Percentiles rank a stretch among this genome's conserved stretches.
Conservation (phyloP, 2,329 filamentous ascomycete genomes). For the Epichloe gansuensis region DNA sequence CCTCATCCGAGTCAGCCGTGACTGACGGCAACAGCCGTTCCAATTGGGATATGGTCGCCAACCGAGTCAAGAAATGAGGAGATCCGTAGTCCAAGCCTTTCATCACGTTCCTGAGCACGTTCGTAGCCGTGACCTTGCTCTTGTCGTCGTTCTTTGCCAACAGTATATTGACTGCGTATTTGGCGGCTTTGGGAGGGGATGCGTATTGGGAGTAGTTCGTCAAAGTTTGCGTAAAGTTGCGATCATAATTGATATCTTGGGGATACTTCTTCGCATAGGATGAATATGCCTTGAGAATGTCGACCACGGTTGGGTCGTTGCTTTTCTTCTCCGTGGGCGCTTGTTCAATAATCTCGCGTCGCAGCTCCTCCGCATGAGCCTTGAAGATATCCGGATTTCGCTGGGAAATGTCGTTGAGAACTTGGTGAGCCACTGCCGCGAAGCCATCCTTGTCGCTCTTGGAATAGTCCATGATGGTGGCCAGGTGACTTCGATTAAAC, state of each 20-base stretch:
- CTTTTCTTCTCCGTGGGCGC: slow-evolving; percentile 55
- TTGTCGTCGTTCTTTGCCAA: slow-evolving; percentile 63
- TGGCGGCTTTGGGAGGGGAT: slow-evolving; percentile 68
- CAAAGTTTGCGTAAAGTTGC: slow-evolving; percentile 69
- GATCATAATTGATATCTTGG: slow-evolving; percentile 67
- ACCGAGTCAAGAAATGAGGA: slow-evolving; percentile 61
- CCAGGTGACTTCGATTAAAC: slow-evolving; percentile 89
- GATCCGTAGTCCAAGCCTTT: slow-evolving; percentile 62
- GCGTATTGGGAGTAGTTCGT: slow-evolving; percentile 75
- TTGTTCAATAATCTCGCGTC: slow-evolving; percentile 70
- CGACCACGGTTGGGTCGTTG: slow-evolving; percentile 65
- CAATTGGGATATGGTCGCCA: slow-evolving; percentile 61
- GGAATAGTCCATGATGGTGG: slow-evolving; percentile 77
- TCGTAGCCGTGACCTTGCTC: slow-evolving; percentile 68
- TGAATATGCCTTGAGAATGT: slow-evolving; percentile 86
- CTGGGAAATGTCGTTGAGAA: slow-evolving; percentile 84
- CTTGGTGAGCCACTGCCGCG: slow-evolving; percentile 68
- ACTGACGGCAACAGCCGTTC: slow-evolving; percentile 62
- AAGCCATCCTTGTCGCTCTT: slow-evolving; percentile 71
- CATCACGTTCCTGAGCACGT: slow-evolving; percentile 64
- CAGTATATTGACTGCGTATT: slow-evolving; percentile 86
- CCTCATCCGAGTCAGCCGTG: slow-evolving; percentile 59
- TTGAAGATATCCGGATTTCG: slow-evolving; percentile 84
- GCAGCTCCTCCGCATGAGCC: slow-evolving; percentile 81
- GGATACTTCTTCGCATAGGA: slow-evolving; percentile 82